phyloP scores from a whole-genome alignment of 139 green algal species.

The Gonium pectorale region DNA sequence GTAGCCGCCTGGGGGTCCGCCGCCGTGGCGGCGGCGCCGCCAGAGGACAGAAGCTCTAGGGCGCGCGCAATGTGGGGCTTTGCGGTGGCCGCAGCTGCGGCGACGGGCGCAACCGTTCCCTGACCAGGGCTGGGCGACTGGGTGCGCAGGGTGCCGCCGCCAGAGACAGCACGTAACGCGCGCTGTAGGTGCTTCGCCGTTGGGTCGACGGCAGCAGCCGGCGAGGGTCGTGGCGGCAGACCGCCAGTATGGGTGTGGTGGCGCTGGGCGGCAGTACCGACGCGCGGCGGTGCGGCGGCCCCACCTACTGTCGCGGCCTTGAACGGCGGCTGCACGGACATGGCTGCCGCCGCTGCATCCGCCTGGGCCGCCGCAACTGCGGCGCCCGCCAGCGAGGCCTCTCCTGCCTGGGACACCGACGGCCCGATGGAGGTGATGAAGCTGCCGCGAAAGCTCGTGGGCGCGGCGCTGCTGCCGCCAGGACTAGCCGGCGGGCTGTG shows the following conservation, averaged over 20 bases:
- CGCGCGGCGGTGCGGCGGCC: neutral
- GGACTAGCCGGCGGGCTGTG: neutral
- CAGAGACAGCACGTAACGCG: constrained; percentile 23
- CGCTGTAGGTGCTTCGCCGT: constrained; percentile 11
- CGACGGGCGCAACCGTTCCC: too few species aligned
- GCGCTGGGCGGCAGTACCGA: neutral
- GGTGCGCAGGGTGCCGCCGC: neutral
- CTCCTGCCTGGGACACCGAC: constrained; percentile 32
- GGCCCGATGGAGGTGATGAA: constrained; percentile 35
- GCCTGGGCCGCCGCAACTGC: neutral
- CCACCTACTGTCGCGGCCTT: constrained; percentile 24
- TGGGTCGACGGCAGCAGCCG: neutral
- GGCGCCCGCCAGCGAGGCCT: constrained; percentile 1
- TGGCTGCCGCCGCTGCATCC: neutral
- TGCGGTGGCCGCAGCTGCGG: too few species aligned
- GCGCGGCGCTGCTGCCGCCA: neutral
- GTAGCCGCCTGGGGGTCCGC: neutral
- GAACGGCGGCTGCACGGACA: neutral
- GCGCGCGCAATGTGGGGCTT: constrained; percentile 30
- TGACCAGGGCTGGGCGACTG: too few species aligned
- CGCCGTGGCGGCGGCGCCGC: too few species aligned
- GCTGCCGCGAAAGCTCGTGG: constrained; percentile 7
- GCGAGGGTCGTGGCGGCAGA: neutral
- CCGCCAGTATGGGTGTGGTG: neutral
- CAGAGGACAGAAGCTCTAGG: constrained; percentile 15